Evolutionary conservation across 2,329 filamentous ascomycete genomes (phyloP).

Genomic region (Fusarium verticillioides): DNA sequence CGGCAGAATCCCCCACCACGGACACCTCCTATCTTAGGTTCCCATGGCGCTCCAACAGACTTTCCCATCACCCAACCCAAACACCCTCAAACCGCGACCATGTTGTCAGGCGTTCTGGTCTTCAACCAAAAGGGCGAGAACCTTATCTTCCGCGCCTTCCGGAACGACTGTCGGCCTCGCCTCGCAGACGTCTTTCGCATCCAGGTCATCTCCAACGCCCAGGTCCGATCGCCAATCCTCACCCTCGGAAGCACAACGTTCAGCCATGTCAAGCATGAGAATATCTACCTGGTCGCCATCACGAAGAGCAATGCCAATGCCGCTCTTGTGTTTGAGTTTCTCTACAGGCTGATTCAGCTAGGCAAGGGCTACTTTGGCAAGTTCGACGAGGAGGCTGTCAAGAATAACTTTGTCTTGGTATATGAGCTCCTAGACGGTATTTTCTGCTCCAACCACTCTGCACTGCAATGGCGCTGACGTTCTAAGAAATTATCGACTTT

Average conservation of each 20-base stretch:
- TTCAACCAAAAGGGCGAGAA: slow-evolving; percentile 99
- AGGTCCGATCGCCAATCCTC: slow-evolving; percentile 96
- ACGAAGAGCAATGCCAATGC: slow-evolving; percentile 99
- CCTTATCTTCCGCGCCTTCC: slow-evolving; percentile 98
- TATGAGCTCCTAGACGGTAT: slow-evolving; percentile 95
- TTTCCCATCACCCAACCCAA: slow-evolving; percentile 6
- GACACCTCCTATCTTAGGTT: slow-evolving; percentile 37
- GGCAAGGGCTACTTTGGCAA: slow-evolving; percentile 98
- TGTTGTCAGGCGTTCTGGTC: slow-evolving; percentile 96
- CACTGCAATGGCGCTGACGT: neutral
- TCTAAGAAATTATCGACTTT: slow-evolving; percentile 93
- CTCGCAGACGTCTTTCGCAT: slow-evolving; percentile 99
- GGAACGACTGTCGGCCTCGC: slow-evolving; percentile 96
- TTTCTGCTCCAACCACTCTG: neutral
- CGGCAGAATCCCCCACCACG: slow-evolving; percentile 42
- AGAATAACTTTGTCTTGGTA: slow-evolving; percentile 99
- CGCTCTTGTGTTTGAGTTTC: slow-evolving; percentile 96
- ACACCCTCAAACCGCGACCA: slow-evolving; percentile 58
- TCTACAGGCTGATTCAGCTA: slow-evolving; percentile 89
- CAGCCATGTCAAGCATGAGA: slow-evolving; percentile 99
- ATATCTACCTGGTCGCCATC: slow-evolving; percentile 96
- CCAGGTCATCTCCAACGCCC: slow-evolving; percentile 97
- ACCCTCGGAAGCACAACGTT: slow-evolving; percentile 98
- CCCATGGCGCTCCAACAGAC: slow-evolving; percentile 1
- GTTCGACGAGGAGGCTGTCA: slow-evolving; percentile 98